A percentile compares a stretch with the other conserved stretches of the same genome.
Conservation (phyloP, 2,329 filamentous ascomycete species). For the Diaporthe capsici region DNA sequence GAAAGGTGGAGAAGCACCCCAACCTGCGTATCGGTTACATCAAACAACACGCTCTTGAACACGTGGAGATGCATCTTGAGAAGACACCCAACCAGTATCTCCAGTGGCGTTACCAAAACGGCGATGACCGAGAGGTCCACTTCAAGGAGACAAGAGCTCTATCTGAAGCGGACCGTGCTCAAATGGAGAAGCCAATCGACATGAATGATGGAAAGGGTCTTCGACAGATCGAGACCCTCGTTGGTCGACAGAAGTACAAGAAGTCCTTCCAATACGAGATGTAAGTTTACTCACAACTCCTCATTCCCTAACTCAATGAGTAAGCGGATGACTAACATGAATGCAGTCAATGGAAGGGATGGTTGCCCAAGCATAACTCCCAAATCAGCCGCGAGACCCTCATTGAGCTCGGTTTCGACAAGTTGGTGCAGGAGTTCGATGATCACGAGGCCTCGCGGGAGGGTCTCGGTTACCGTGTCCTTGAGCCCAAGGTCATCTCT, state of each 20-base stretch:
- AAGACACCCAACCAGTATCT: conserved; percentile 99
- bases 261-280: conserved; percentile 99
- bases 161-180: conserved; percentile 85
- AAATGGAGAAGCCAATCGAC: conserved; percentile 93
- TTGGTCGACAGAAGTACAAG: conserved; percentile 98
- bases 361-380: conserved; percentile 93
- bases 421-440: conserved; percentile 97
- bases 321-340: conserved; percentile 43
- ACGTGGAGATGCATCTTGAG: conserved; percentile 99
- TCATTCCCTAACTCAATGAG: background rate
- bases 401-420: conserved; percentile 86
- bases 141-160: conserved; percentile 97
- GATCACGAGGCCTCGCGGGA: conserved; percentile 99
- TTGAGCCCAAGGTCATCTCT: conserved; percentile 93
- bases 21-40: conserved; percentile 99
- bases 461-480: conserved; percentile 93
- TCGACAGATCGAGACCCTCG: conserved; percentile 86
- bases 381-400: conserved; percentile 95
- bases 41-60: conserved; percentile 98
- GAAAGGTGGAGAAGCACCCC: conserved; percentile 97
- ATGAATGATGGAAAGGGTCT: conserved; percentile 84
- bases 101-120: conserved; percentile 98
- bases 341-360: conserved; percentile 85
- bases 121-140: conserved; percentile 95
- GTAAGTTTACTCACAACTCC: conserved; percentile 61